These are phyloP conservation scores for Cladobotryum mycophilum DNA, from an alignment of 2,329 filamentous ascomycete genomes.

Conservation along the genomic window DNA sequence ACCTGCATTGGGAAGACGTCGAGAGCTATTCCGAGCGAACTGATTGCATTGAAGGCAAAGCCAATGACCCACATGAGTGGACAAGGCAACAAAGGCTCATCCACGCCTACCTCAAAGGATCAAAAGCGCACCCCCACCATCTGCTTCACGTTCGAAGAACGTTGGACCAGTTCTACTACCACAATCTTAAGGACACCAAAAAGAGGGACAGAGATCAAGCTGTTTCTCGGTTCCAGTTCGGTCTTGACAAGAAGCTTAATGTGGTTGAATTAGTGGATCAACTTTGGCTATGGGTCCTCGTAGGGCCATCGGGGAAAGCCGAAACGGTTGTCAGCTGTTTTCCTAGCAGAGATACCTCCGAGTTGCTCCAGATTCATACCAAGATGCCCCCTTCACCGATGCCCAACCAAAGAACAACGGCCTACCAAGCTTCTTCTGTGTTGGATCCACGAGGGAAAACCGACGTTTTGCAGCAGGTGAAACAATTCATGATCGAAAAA, in stretches of 20 bases:
- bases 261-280: not conserved
- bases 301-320: not conserved
- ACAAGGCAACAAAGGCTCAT: not conserved
- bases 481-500: not conserved
- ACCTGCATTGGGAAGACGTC: not conserved
- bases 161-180: not conserved
- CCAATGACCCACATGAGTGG: not conserved
- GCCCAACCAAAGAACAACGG: not conserved
- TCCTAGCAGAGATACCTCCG: not conserved
- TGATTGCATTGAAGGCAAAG: not conserved
- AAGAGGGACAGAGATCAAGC: not conserved
- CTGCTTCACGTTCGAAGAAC: not conserved
- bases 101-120: not conserved
- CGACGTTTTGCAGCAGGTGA: not conserved
- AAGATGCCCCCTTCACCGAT: too few species aligned
- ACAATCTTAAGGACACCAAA: not conserved
- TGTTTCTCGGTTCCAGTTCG: not conserved
- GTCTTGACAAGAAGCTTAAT: not conserved
- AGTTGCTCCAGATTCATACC: not conserved
- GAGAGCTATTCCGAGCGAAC: not conserved
- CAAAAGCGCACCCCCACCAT: not conserved
- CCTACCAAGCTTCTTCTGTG: not conserved
- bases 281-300: not conserved
- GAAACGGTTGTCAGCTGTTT: not conserved
- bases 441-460: not conserved